These are phyloP conservation scores for Hypomyces perniciosus DNA, from an alignment of 2,329 filamentous ascomycete genomes.

Conservation along the genomic window DNA sequence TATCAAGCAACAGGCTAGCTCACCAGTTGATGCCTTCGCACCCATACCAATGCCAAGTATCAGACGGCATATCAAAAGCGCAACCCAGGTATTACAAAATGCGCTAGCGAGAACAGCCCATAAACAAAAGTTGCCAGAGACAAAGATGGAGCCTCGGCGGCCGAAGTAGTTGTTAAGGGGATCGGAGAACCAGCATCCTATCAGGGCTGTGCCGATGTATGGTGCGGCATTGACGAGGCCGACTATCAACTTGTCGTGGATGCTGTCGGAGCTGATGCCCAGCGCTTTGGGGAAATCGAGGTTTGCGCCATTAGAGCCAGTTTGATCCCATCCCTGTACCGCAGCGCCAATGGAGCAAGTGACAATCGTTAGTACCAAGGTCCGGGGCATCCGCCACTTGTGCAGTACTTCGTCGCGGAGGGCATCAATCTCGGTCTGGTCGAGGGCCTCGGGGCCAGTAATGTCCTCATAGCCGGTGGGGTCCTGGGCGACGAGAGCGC, in stretches of 20 bases:
- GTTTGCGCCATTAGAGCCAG: slow-evolving; percentile 58
- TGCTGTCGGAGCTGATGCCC: slow-evolving; percentile 31
- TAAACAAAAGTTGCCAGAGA: slow-evolving; percentile 67
- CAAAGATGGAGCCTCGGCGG: slow-evolving; percentile 55
- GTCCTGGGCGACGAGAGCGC: slow-evolving; percentile 68
- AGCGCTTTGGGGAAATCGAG: slow-evolving; percentile 53
- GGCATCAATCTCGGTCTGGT: slow-evolving; percentile 51
- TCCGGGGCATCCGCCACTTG: slow-evolving; percentile 59
- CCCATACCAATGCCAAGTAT: slow-evolving; percentile 74
- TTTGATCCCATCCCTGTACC: slow-evolving; percentile 66
- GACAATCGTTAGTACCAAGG: slow-evolving; percentile 60
- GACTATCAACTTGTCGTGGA: slow-evolving; percentile 44
- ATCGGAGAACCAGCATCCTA: slow-evolving; percentile 62
- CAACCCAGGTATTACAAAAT: slow-evolving; percentile 65
- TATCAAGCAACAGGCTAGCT: slow-evolving; percentile 12
- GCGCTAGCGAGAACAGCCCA: slow-evolving; percentile 65
- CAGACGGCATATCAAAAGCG: slow-evolving; percentile 65
- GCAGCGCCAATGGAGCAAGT: slow-evolving; percentile 64
- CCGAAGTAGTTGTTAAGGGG: slow-evolving; percentile 46
- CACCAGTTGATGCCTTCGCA: slow-evolving; percentile 58
- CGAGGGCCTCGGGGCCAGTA: slow-evolving; percentile 49
- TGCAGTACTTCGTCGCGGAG: slow-evolving; percentile 59
- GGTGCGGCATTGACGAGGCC: slow-evolving; percentile 61
- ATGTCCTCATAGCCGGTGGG: slow-evolving; percentile 58
- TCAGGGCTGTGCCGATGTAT: slow-evolving; percentile 41